A percentile compares a stretch with the other conserved stretches of the same genome.
Evolutionary conservation across 2,329 filamentous ascomycete species (phyloP).

Genomic region (Aciculosporium take): DNA sequence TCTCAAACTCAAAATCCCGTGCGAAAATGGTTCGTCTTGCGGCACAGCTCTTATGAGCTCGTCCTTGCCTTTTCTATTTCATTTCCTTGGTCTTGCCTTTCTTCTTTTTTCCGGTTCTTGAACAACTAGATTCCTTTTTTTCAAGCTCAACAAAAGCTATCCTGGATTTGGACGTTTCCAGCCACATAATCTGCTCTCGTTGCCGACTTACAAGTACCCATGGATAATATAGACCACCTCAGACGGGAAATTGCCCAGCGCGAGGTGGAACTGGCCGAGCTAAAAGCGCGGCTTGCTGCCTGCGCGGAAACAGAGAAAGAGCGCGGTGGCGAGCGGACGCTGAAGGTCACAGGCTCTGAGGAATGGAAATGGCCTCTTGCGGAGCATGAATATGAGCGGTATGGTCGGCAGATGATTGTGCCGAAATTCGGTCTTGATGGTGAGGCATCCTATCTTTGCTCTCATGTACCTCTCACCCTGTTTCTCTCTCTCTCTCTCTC

Average conservation of each 20-base stretch:
- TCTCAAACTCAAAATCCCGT: no score
- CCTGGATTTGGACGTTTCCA: no score
- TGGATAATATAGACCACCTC: conserved; percentile 29
- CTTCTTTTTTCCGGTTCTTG: no score
- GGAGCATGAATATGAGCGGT: conserved; percentile 65
- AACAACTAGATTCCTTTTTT: no score
- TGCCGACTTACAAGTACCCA: no score
- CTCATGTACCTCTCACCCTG: neutral
- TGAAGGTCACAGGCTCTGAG: no score
- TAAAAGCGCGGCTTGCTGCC: conserved; percentile 30
- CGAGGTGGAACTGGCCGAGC: conserved; percentile 31
- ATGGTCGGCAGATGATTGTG: conserved; percentile 83
- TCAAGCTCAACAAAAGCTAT: no score
- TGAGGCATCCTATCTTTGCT: conserved; percentile 18
- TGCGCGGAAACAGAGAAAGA: conserved; percentile 18
- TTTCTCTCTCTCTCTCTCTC: neutral
- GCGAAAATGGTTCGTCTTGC: no score
- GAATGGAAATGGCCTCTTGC: conserved; percentile 52
- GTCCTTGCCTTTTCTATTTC: no score
- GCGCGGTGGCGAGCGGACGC: conserved; percentile 3
- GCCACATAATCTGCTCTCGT: no score
- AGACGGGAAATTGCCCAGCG: conserved; percentile 30
- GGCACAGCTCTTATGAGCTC: no score
- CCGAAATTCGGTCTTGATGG: conserved; percentile 65
- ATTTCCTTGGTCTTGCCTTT: no score